Percentiles rank a stretch among this genome's conserved stretches.
Conservation (phyloP, 2,329 filamentous ascomycete species). For the Westerdykella sp. region DNA sequence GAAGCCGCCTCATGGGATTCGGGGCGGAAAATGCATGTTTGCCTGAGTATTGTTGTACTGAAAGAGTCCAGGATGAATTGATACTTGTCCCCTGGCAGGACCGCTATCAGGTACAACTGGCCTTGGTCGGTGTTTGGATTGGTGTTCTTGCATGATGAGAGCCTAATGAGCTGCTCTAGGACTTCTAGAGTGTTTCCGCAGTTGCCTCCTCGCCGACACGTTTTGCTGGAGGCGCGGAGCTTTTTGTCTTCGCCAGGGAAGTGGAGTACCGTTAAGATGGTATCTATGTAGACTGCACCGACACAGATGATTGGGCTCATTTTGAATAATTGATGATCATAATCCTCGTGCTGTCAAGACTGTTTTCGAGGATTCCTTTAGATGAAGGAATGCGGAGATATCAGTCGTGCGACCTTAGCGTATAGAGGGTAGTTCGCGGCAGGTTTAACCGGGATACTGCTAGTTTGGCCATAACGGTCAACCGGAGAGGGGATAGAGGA, state of each 20-base stretch:
- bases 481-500: no score
- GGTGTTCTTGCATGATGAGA: background rate
- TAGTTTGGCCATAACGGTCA: no score
- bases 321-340: no score
- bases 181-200: slow-evolving; percentile 67
- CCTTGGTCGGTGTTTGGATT: background rate
- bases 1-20: slow-evolving; percentile 54
- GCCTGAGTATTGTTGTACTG: slow-evolving; percentile 43
- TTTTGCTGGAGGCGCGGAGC: slow-evolving; percentile 56
- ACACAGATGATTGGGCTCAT: slow-evolving; percentile 58
- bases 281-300: slow-evolving; percentile 66
- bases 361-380: no score
- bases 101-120: slow-evolving; percentile 36
- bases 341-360: no score
- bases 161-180: slow-evolving; percentile 49
- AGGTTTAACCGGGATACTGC: no score
- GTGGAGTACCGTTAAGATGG: slow-evolving; percentile 61
- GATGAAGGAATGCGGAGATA: no score
- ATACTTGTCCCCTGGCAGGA: slow-evolving; percentile 52
- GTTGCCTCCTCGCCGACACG: slow-evolving; percentile 63
- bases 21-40: slow-evolving; percentile 54
- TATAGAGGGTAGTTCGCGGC: no score
- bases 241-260: slow-evolving; percentile 69
- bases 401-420: no score
- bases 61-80: slow-evolving; percentile 52